Percentiles rank a stretch among this genome's conserved stretches.
Conservation (phyloP, 768 basidiomycete genomes). For the Suillus americanus region DNA sequence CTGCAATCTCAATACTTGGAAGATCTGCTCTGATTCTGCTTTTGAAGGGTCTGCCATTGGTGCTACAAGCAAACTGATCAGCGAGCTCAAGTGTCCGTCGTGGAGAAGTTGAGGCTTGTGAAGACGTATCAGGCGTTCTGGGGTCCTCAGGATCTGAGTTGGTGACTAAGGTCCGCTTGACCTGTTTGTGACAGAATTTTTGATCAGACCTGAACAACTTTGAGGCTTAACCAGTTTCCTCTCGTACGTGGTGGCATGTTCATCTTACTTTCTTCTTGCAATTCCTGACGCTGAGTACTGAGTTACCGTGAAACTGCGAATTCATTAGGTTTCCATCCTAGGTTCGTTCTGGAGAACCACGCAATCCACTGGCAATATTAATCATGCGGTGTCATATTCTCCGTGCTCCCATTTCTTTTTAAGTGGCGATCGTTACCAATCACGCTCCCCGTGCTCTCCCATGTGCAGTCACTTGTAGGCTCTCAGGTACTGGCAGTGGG, state of each 20-base stretch:
- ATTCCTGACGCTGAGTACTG: not conserved
- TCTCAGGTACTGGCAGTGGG: not conserved
- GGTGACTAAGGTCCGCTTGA: not conserved
- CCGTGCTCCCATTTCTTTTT: not conserved
- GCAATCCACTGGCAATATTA: not conserved
- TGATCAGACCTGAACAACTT: not conserved
- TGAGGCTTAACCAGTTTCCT: not conserved
- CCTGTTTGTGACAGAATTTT: too few species aligned
- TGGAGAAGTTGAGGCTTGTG: constrained; percentile 4
- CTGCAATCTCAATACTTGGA: constrained; percentile 77
- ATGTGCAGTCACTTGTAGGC: not conserved
- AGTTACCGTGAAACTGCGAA: not conserved
- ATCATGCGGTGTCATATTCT: not conserved
- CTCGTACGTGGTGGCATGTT: not conserved
- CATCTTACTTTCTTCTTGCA: not conserved
- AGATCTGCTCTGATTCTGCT: constrained; percentile 83
- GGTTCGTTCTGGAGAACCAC: not conserved
- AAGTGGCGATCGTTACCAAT: not conserved
- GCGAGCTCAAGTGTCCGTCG: not conserved
- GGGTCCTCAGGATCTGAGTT: not conserved
- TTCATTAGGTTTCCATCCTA: not conserved
- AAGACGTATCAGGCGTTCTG: not conserved
- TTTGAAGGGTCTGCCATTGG: constrained; percentile 77
- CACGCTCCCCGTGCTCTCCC: not conserved
- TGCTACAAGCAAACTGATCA: not conserved